Evolutionary conservation across 371 early-diverging fungal species (phyloP).

Genomic region (Lichtheimia hyalospora): DNA sequence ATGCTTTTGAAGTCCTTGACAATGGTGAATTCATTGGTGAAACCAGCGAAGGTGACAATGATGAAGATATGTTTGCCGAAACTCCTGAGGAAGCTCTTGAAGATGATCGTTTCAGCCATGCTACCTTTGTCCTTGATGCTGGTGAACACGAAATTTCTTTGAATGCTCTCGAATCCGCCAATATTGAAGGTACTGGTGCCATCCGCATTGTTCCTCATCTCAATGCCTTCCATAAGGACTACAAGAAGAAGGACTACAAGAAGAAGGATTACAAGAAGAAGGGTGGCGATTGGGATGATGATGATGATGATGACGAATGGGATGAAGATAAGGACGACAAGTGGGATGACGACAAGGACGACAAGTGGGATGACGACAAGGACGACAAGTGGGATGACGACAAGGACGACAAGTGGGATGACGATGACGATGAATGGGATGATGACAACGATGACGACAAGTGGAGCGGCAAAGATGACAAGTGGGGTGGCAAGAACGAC

Average conservation of each 20-base stretch:
- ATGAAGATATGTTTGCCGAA: conserved; percentile 15
- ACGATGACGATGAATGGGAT: conserved; percentile 3
- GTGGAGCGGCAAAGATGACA: conserved; percentile 1
- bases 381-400: conserved; percentile 5
- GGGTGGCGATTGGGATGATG: conserved; percentile 10
- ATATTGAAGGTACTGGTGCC: conserved; percentile 29
- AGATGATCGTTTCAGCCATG: conserved; percentile 32
- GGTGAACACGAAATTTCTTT: conserved; percentile 35
- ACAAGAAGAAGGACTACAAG: conserved; percentile 4
- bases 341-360: conserved; percentile 11
- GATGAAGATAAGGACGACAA: conserved; percentile 10
- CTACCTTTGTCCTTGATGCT: conserved; percentile 15
- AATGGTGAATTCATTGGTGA: conserved; percentile 25
- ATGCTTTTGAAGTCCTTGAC: conserved; percentile 30
- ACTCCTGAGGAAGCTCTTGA: conserved; percentile 26
- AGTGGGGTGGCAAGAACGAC: conserved; percentile 9
- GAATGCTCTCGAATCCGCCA: conserved; percentile 26
- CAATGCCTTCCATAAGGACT: conserved; percentile 25
- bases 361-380: conserved; percentile 5
- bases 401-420: not conserved
- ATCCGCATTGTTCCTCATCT: conserved; percentile 29
- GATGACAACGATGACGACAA: conserved; percentile 4
- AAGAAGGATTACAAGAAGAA: conserved; percentile 9
- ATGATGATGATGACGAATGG: conserved; percentile 17
- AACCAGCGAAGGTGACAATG: conserved; percentile 20